These are phyloP conservation scores for Exsudoporus frostii DNA, from an alignment of 768 basidiomycete genomes.

Conservation along the genomic window DNA sequence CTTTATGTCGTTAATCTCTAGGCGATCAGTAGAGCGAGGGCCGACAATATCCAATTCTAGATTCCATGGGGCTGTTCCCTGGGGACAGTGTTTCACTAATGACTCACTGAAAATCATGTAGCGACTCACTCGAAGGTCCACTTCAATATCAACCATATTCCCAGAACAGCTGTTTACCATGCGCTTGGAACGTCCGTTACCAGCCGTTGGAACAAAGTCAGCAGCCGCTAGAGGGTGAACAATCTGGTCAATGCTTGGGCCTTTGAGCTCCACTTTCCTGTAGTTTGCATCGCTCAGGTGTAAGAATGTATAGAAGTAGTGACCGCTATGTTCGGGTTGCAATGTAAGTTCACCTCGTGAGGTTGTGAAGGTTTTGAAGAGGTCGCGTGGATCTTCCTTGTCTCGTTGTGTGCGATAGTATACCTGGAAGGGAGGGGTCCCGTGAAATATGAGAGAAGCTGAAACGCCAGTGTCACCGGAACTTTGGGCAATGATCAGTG, in stretches of 20 bases:
- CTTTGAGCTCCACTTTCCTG: conserved; percentile 66
- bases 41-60: conserved; percentile 80
- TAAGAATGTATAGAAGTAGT: conserved; percentile 80
- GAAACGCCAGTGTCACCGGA: conserved; percentile 91
- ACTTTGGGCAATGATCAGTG: conserved; percentile 36
- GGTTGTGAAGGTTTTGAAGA: conserved; percentile 56
- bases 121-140: conserved; percentile 69
- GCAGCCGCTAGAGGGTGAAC: conserved; percentile 88
- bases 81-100: conserved; percentile 1
- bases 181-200: conserved; percentile 46
- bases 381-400: conserved; percentile 58
- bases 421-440: conserved; percentile 85
- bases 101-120: background rate
- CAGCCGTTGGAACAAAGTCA: conserved; percentile 51
- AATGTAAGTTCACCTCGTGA: conserved; percentile 79
- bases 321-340: conserved; percentile 86
- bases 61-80: conserved; percentile 93
- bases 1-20: conserved; percentile 55
- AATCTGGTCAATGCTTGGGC: conserved; percentile 78
- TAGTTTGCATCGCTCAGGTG: conserved; percentile 85
- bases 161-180: conserved; percentile 79
- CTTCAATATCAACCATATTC: conserved; percentile 66
- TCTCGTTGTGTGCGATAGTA: conserved; percentile 75
- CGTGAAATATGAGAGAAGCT: conserved; percentile 81
- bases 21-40: conserved; percentile 58